A percentile compares a stretch with the other conserved stretches of the same genome.
These are phyloP conservation scores for Plasmodium gaboni DNA, from an alignment of 169 alveolate genomes.

Conservation along the genomic window DNA sequence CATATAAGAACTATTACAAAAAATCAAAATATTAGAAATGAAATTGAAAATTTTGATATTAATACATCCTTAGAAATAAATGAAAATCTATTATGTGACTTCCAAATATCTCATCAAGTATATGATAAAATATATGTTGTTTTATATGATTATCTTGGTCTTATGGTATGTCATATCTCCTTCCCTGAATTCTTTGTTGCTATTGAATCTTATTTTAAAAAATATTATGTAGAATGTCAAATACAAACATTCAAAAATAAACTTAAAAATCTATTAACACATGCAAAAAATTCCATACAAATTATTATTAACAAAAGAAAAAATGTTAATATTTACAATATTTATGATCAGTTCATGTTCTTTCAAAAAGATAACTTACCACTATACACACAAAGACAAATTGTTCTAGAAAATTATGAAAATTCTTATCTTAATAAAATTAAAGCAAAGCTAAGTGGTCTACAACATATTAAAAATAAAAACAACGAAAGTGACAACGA, in stretches of 20 bases:
- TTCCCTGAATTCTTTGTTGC: constrained; percentile 69
- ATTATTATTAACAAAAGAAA: constrained; percentile 56
- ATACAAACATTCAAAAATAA: constrained; percentile 26
- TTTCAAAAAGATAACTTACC: constrained; percentile 66
- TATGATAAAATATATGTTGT: constrained; percentile 66
- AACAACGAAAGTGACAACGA: not conserved
- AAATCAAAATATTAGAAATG: constrained; percentile 21
- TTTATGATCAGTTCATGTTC: constrained; percentile 21
- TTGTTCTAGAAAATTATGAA: constrained; percentile 52
- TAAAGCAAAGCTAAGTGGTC: constrained; percentile 39
- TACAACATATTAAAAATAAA: constrained; percentile 23
- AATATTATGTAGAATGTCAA: constrained; percentile 37
- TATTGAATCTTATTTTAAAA: constrained; percentile 42
- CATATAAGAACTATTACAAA: constrained; percentile 27
- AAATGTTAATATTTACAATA: constrained; percentile 29
- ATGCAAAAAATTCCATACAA: constrained; percentile 58
- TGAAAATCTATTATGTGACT: constrained; percentile 55
- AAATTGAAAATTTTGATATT: constrained; percentile 57
- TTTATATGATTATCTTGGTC: constrained; percentile 61
- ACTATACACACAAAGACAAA: constrained; percentile 6
- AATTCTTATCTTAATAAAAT: constrained; percentile 13
- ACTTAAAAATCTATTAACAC: constrained; percentile 19
- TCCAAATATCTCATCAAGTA: constrained; percentile 34
- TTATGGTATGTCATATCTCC: constrained; percentile 65
- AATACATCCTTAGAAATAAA: constrained; percentile 33